Base-by-base conservation (phyloP, 2,329 filamentous ascomycete genomes). In the Talaromyces sp. region DNA sequence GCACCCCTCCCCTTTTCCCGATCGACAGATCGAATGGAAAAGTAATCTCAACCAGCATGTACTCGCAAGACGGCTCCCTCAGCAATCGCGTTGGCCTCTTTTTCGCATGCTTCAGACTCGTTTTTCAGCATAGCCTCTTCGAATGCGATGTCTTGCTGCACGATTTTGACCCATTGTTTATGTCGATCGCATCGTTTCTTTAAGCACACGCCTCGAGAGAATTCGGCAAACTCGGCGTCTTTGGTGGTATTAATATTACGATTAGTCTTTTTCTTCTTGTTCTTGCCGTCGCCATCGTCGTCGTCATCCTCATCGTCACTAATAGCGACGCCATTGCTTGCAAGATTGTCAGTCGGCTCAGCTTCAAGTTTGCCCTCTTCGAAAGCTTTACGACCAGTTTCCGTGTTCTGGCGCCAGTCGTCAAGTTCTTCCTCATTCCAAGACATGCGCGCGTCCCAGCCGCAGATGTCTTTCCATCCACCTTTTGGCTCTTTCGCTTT, bases 351-450 rank as follows among this genome's bases (percentile, higher is more conserved):
- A 5, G 65, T 58, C 4, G 69, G 69, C 46, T 70, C 68, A 1
- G 73, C 67, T 58, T 75, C 72, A 8, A 74, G 69, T 3, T 72
- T 73, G 7, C 73, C 73, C n/a, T 77, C 74, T 8, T 73, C 68
- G 0, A 81, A 73, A 7, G 76, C 73, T 60, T 70, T 75, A 63
- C 72, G 72, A 16, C 76, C 80, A 16, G 67, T 67, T 7, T 72
- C 71, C 0, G 73, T 76, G 6, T 44, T 39, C 11, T 74, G 64
- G 23, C 79, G 74, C 80, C 80, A 82, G 33, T 77, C 75, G 39
- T 78, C 73, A 63, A 82, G 81, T 65, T 81, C 79, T 55, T 79
- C 77, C 60, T 82, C 80, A 2, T 75, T 76, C 79, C 80, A 81
- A 0, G 78, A 73, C 28, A 82, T 70, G 21, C 80, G 72, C 12